Evolutionary conservation across 2,329 filamentous ascomycete species (phyloP).

Genomic region (Emericellopsis cladophorae): DNA sequence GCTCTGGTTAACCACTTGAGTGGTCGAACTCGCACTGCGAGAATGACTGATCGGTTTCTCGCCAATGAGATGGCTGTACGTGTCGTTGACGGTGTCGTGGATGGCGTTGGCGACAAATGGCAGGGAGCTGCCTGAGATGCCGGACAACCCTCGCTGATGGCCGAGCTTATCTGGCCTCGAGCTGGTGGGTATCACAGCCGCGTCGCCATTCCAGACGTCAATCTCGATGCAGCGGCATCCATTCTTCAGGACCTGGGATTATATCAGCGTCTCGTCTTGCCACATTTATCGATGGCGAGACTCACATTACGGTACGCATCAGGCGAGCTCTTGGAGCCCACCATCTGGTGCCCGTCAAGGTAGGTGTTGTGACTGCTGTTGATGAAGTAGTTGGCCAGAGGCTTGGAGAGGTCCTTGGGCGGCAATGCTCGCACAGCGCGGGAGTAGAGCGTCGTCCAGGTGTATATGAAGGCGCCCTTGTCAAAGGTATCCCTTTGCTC

Average conservation of each 20-base stretch:
- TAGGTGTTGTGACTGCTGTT: conserved; percentile 95
- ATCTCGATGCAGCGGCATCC: conserved; percentile 90
- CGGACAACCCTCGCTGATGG: conserved; percentile 34
- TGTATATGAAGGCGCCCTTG: conserved; percentile 35
- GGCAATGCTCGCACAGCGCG: conserved; percentile 30
- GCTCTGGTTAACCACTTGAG: conserved; percentile 10
- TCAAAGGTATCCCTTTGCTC: conserved; percentile 18
- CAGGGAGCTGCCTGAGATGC: conserved; percentile 28
- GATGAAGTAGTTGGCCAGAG: conserved; percentile 84
- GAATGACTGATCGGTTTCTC: conserved; percentile 18
- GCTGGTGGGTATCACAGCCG: conserved; percentile 18
- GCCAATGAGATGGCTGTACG: conserved; percentile 12
- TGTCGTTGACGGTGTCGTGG: conserved; percentile 18
- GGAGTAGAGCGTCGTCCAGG: conserved; percentile 29
- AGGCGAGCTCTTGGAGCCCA: conserved; percentile 56
- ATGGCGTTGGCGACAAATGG: conserved; percentile 30
- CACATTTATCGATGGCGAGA: conserved; percentile 4
- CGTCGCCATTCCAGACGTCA: conserved; percentile 78
- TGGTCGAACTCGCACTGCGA: conserved; percentile 25
- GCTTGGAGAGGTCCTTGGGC: conserved; percentile 47
- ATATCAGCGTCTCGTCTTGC: background rate
- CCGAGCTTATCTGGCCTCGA: conserved; percentile 25
- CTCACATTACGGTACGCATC: conserved; percentile 66
- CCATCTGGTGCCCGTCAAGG: conserved; percentile 73
- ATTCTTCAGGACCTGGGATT: conserved; percentile 49